Percentiles rank a stretch among this genome's conserved stretches.
Conservation (phyloP, 345 rosid species). For the Gossypium longicalyx region DNA sequence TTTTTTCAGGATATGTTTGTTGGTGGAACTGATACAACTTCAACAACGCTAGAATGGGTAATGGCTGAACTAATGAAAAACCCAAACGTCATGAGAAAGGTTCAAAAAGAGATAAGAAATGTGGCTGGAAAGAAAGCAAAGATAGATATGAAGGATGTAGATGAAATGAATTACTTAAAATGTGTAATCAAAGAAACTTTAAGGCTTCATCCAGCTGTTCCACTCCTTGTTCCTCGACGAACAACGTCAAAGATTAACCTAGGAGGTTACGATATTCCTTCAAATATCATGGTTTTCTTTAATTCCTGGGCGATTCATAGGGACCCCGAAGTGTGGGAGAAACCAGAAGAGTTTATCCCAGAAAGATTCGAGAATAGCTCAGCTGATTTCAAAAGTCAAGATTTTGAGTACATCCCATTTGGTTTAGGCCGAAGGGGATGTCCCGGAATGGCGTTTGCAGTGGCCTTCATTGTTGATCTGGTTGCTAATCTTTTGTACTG, state of each 20-base stretch:
- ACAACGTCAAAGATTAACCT: background rate
- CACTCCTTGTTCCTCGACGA: background rate
- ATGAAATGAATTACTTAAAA: background rate
- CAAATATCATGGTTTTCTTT: background rate
- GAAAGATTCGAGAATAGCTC: background rate
- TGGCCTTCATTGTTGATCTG: background rate
- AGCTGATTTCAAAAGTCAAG: slow-evolving; percentile 7
- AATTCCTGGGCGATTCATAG: slow-evolving; percentile 19
- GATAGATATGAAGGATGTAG: background rate
- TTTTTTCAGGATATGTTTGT: background rate
- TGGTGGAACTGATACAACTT: background rate
- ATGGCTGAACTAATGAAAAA: background rate
- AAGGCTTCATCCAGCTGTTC: background rate
- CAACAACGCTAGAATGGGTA: background rate
- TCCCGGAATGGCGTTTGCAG: background rate
- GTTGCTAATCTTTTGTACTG: slow-evolving; percentile 10
- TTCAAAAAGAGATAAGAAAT: background rate
- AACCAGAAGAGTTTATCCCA: slow-evolving; percentile 6
- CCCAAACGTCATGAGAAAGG: background rate
- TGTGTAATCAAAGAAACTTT: slow-evolving; percentile 13
- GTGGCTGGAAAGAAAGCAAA: background rate
- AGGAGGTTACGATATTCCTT: slow-evolving; percentile 18
- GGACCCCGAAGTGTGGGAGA: slow-evolving; percentile 7
- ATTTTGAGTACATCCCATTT: slow-evolving; percentile 18
- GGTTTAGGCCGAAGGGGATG: slow-evolving; percentile 19